Percentiles rank a stretch among this genome's conserved stretches.
Evolutionary conservation across 2,329 filamentous ascomycete species (phyloP).

Genomic region (Graphiopsis chlorocephala): DNA sequence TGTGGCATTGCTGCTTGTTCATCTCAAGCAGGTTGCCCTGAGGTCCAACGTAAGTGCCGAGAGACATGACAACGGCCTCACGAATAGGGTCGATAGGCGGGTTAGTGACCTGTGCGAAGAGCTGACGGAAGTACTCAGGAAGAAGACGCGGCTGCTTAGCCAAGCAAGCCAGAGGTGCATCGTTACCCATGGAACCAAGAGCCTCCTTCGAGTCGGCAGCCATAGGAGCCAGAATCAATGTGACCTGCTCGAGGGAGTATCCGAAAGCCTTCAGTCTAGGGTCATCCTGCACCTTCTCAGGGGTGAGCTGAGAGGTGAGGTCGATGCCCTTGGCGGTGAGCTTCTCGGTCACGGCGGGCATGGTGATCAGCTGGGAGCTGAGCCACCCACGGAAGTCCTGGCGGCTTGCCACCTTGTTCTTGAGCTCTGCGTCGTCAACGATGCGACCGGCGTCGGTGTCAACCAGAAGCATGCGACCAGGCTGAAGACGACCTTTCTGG

Average conservation of each 20-base stretch:
- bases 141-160: slow-evolving; percentile 85
- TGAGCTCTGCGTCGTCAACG: slow-evolving; percentile 90
- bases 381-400: slow-evolving; percentile 88
- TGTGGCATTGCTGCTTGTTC: slow-evolving; percentile 82
- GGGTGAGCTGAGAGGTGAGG: slow-evolving; percentile 65
- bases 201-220: slow-evolving; percentile 96
- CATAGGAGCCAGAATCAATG: slow-evolving; percentile 88
- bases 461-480: slow-evolving; percentile 92
- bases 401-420: slow-evolving; percentile 79
- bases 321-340: slow-evolving; percentile 59
- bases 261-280: slow-evolving; percentile 81
- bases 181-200: slow-evolving; percentile 95
- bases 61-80: slow-evolving; percentile 96
- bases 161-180: slow-evolving; percentile 86
- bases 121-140: slow-evolving; percentile 95
- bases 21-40: slow-evolving; percentile 95
- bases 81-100: slow-evolving; percentile 95
- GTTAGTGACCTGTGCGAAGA: slow-evolving; percentile 97
- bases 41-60: slow-evolving; percentile 93
- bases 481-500: slow-evolving; percentile 90
- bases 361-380: slow-evolving; percentile 76
- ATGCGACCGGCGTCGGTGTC: slow-evolving; percentile 88
- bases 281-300: slow-evolving; percentile 75
- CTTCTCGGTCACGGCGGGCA: slow-evolving; percentile 70
- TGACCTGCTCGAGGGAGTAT: slow-evolving; percentile 94